phyloP scores from a whole-genome alignment of 176 grass and related monocot genomes.

The Cenchrus purpureus region DNA sequence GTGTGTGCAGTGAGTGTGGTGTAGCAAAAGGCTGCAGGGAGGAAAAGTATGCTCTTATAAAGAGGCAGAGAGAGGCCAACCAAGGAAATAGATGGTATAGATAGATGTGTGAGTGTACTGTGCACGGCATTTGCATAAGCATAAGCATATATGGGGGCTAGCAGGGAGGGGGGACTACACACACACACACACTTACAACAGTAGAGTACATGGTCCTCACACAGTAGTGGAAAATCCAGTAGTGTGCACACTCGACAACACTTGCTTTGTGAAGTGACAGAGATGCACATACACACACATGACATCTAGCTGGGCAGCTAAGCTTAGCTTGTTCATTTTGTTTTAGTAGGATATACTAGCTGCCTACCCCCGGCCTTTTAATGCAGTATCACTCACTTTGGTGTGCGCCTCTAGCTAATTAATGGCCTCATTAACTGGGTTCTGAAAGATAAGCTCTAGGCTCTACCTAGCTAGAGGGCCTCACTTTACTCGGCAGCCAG shows the following conservation, averaged over 20 bases:
- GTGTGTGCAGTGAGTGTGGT: conserved; percentile 18
- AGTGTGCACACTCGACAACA: conserved; percentile 17
- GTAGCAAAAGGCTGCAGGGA: conserved; percentile 58
- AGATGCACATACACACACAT: conserved; percentile 5
- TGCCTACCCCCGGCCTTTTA: background rate
- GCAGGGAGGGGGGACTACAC: background rate
- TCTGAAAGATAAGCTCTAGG: conserved; percentile 52
- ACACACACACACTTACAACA: background rate
- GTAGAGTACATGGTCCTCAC: conserved; percentile 44
- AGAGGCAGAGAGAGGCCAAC: conserved; percentile 11
- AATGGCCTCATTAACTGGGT: conserved; percentile 47
- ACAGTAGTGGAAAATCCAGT: too few relatives aligned
- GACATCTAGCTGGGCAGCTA: background rate
- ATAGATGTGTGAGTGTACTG: background rate
- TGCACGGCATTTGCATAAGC: background rate
- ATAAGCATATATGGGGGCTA: background rate
- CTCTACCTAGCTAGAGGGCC: background rate
- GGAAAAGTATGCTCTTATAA: conserved; percentile 53
- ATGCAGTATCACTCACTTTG: conserved; percentile 44
- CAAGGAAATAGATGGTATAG: background rate
- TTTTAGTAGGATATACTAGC: background rate
- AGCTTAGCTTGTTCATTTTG: background rate
- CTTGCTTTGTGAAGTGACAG: conserved; percentile 1
- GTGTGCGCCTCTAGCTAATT: conserved; percentile 31
- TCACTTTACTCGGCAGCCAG: conserved; percentile 2